Conservation (phyloP, 495 filamentous ascomycete genomes). For the Xylaria bambusicola region DNA sequence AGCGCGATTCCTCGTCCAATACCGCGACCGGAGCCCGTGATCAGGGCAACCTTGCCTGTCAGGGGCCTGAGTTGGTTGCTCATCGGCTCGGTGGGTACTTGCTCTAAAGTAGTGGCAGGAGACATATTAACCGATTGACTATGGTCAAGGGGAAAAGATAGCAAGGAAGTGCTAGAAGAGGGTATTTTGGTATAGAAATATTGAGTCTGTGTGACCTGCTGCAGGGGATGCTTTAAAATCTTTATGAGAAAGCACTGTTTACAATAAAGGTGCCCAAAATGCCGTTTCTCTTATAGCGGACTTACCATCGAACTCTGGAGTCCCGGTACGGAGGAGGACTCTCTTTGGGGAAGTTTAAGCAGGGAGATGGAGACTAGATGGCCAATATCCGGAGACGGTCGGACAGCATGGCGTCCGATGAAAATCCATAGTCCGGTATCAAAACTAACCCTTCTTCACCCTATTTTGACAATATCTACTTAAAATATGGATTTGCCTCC, state of each 20-base stretch:
- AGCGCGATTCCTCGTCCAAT: constrained; percentile 78
- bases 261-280: not conserved
- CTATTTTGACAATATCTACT: not conserved
- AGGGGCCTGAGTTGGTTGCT: constrained; percentile 39
- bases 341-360: constrained; percentile 8
- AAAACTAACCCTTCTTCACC: too few species aligned
- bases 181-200: too few species aligned
- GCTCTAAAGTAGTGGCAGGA: constrained; percentile 18
- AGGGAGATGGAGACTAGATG: not conserved
- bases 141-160: not conserved
- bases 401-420: not conserved
- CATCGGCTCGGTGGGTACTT: constrained; percentile 23
- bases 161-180: not conserved
- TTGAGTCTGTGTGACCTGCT: too few species aligned
- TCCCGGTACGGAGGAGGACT: constrained; percentile 10
- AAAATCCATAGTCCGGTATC: not conserved
- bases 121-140: constrained; percentile 22
- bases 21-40: constrained; percentile 68
- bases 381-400: not conserved
- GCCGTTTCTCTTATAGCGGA: constrained; percentile 7
- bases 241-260: not conserved
- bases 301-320: not conserved
- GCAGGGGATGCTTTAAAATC: not conserved
- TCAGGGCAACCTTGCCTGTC: constrained; percentile 68
- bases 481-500: too few species aligned